These are phyloP conservation scores for Cryptomeria japonica DNA, from an alignment of 75 land plant genomes.

Conservation along the genomic window DNA sequence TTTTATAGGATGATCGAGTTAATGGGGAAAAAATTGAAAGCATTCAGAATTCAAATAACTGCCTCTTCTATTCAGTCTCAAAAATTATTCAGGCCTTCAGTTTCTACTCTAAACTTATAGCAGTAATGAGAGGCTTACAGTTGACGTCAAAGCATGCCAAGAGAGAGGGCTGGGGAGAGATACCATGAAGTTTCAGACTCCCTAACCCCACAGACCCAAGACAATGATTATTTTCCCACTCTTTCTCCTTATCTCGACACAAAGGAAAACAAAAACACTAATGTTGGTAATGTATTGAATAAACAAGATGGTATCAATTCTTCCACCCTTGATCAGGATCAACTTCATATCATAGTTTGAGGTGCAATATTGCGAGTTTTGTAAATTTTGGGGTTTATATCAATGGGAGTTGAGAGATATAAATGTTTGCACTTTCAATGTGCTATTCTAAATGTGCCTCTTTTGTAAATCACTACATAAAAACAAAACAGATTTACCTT, in stretches of 20 bases:
- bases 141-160: not conserved
- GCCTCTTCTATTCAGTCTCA: not conserved
- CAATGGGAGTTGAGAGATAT: not conserved
- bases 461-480: not conserved
- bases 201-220: not conserved
- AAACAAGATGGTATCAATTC: not conserved
- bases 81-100: not conserved
- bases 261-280: not conserved
- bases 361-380: not conserved
- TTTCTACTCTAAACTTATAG: not conserved
- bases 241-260: not conserved
- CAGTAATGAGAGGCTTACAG: not conserved
- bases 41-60: not conserved
- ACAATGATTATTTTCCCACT: not conserved
- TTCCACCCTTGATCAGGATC: not conserved
- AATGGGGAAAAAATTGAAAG: too few relatives aligned
- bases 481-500: not conserved
- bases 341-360: not conserved
- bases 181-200: not conserved
- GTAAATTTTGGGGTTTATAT: not conserved
- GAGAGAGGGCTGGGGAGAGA: not conserved
- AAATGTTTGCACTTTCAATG: not conserved
- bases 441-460: not conserved
- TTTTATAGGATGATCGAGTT: too few relatives aligned
- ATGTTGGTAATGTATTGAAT: not conserved